Base-by-base conservation (phyloP, 345 rosid species). In the Eucalyptus curtisii region DNA sequence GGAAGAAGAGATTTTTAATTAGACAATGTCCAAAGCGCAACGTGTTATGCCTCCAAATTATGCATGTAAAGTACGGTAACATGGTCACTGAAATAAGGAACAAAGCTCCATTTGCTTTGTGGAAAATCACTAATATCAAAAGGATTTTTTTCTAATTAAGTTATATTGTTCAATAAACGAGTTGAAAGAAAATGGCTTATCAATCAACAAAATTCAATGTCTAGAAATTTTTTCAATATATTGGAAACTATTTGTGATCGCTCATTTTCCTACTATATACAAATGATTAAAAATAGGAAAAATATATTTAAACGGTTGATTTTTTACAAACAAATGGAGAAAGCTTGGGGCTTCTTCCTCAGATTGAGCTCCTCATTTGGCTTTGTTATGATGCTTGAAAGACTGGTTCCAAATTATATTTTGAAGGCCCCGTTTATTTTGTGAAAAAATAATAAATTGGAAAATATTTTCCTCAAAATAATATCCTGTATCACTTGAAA, bases 401-500 rank as follows among this genome's bases (percentile, higher is more conserved):
- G 68, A 61, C 68, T 33, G 31, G 31, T 27, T 61, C 33, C 68
- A 61, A 27, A 1, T 61, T 61, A 30, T 30, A 61, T 61, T 30
- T 12, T 30, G 1, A 61, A 30, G 33, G 4, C 0, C 1, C 68
- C 2, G 2, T 61, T 61, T 13, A 30, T 61, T 61, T 61, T 55
- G 30, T 55, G 14, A 12, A 61, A 57, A 61, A 3, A 12, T 6
- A 61, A 30, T 61, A 61, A 61, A 27, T 61, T 13, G 33, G 2
- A 61, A 27, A 61, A 1, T 2, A 61, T 61, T 13, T 61, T 61
- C 0, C 33, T 30, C 68, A 61, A 61, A 61, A 61, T 27, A 61
- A 30, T 61, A 7, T 0, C 4, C 0, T 0, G 1, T 13, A 61
- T 61, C n/a, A 1, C 13, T 61, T 12, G 0, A 61, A 61, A 61